phyloP scores from a whole-genome alignment of 305 asterid species.

The Fraxinus latifolia region DNA sequence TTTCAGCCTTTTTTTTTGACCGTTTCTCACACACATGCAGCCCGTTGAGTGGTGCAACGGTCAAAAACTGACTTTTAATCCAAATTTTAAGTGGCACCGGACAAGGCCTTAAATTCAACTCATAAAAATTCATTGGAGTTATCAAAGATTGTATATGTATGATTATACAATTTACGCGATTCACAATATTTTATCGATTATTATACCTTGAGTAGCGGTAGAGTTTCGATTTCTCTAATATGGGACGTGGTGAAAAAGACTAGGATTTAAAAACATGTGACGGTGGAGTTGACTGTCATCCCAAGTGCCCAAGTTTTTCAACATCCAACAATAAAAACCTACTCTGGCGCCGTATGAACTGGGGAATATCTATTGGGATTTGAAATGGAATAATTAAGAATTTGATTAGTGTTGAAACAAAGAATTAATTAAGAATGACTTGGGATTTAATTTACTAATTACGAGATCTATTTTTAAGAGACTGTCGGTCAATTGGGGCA shows the following conservation, averaged over 20 bases:
- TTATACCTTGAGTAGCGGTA: neutral
- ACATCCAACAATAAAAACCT: conserved; percentile 39
- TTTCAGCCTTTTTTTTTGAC: no score
- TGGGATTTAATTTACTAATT: conserved; percentile 33
- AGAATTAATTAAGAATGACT: conserved; percentile 19
- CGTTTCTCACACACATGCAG: no score
- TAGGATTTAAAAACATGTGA: neutral
- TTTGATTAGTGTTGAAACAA: conserved; percentile 25
- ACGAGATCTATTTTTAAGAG: conserved; percentile 28
- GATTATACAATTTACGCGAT: neutral
- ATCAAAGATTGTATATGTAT: neutral
- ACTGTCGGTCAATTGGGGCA: conserved; percentile 38
- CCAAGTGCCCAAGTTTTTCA: conserved; percentile 38
- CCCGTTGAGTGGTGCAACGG: no score
- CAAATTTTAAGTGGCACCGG: no score
- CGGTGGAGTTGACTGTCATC: conserved; percentile 22
- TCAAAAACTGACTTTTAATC: no score
- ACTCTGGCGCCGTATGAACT: conserved; percentile 53
- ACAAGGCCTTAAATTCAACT: no score
- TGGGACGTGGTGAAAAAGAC: neutral
- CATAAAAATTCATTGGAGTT: neutral
- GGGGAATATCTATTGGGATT: conserved; percentile 53
- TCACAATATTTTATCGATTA: neutral
- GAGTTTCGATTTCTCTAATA: neutral
- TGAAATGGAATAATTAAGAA: conserved; percentile 9